These are phyloP conservation scores for Hemisphaericaspora xylanilytica DNA, from an alignment of 1,139 yeast genomes.

Conservation along the genomic window DNA sequence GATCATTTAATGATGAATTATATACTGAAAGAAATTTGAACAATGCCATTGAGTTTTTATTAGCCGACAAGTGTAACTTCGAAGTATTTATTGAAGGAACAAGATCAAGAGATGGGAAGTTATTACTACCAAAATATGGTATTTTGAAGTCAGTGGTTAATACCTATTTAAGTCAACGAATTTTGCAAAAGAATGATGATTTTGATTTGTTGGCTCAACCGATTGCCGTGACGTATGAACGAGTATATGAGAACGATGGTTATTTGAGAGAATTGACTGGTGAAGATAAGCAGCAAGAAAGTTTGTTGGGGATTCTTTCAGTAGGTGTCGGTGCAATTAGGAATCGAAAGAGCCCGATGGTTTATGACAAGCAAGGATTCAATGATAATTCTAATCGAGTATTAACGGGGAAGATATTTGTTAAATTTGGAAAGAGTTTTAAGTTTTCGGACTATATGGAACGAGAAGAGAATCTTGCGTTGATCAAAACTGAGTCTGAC, in stretches of 20 bases:
- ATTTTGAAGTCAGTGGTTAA: conserved; percentile 52
- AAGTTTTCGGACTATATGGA: conserved; percentile 26
- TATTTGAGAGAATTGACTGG: conserved; percentile 62
- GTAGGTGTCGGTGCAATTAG: conserved; percentile 35
- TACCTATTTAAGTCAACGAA: conserved; percentile 44
- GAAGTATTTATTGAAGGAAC: conserved; percentile 71
- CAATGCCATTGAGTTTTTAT: conserved; percentile 52
- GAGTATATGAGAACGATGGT: conserved; percentile 65
- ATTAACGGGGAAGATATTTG: conserved; percentile 40
- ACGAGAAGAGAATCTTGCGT: conserved; percentile 8
- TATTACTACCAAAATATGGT: conserved; percentile 64
- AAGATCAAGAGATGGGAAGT: conserved; percentile 64
- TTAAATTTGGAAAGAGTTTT: conserved; percentile 38
- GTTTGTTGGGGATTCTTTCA: conserved; percentile 33
- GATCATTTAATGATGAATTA: conserved; percentile 49
- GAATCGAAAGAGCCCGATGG: conserved; percentile 9
- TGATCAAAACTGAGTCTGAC: conserved; percentile 3
- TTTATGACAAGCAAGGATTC: conserved; percentile 18
- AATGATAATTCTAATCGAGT: conserved; percentile 28
- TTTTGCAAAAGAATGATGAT: conserved; percentile 41
- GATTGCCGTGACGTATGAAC: conserved; percentile 60
- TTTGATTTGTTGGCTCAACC: conserved; percentile 52
- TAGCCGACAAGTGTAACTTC: conserved; percentile 50
- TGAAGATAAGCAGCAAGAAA: conserved; percentile 53
- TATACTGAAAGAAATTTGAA: conserved; percentile 58